Conservation (phyloP, 2,329 filamentous ascomycete species). For the Monilinia fructigena region DNA sequence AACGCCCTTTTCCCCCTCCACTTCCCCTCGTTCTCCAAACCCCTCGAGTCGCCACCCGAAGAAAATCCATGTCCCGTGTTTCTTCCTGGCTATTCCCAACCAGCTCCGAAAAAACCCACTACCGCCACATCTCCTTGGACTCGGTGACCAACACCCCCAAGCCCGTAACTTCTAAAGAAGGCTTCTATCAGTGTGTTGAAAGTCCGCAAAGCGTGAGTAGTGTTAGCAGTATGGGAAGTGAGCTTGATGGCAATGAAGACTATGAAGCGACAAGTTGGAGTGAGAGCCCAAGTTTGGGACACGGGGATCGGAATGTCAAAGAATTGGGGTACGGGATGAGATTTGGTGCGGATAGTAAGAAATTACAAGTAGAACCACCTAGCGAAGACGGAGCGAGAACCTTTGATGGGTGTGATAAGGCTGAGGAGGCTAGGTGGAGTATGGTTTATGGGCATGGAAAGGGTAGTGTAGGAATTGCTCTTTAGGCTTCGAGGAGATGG, state of each 20-base stretch:
- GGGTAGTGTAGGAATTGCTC: slow-evolving; percentile 49
- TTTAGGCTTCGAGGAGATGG: slow-evolving; percentile 35
- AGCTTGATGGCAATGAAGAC: slow-evolving; percentile 11
- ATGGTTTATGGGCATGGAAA: slow-evolving; percentile 34
- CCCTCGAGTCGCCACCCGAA: slow-evolving; percentile 56
- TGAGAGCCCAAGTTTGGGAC: slow-evolving; percentile 13
- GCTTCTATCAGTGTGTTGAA: slow-evolving; percentile 57
- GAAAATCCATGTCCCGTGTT: slow-evolving; percentile 64
- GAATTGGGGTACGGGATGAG: neutral
- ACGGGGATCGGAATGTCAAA: neutral
- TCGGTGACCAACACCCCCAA: slow-evolving; percentile 56
- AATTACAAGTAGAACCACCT: neutral
- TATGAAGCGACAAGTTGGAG: slow-evolving; percentile 23
- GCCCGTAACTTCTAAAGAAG: slow-evolving; percentile 52
- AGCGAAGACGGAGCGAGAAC: slow-evolving; percentile 2
- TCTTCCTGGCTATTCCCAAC: slow-evolving; percentile 57
- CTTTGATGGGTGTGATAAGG: slow-evolving; percentile 41
- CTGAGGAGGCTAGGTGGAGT: slow-evolving; percentile 40
- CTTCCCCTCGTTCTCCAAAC: slow-evolving; percentile 56
- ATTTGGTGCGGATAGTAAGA: slow-evolving; percentile 7
- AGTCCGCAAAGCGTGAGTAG: neutral
- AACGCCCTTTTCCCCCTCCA: slow-evolving; percentile 46
- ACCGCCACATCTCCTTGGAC: slow-evolving; percentile 47
- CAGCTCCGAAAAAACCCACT: slow-evolving; percentile 32
- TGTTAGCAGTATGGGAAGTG: slow-evolving; percentile 13